phyloP scores from a whole-genome alignment of 306 rosid genomes.

The Spatholobus suberectus region DNA sequence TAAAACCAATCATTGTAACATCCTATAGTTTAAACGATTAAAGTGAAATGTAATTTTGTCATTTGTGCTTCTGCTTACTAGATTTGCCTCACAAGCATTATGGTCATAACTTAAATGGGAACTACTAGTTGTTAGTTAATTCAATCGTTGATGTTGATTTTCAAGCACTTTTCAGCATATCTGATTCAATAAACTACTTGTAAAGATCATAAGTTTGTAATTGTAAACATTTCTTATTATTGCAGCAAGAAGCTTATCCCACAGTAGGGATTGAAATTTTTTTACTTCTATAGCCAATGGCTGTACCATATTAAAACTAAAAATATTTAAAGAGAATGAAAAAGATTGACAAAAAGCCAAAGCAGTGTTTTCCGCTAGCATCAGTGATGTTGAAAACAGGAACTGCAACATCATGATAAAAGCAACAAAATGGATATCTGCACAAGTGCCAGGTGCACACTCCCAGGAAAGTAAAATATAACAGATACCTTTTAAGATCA shows the following conservation, averaged over 20 bases:
- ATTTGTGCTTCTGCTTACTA: conserved; percentile 21
- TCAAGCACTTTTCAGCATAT: conserved; percentile 17
- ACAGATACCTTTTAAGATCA: neutral
- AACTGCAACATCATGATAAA: neutral
- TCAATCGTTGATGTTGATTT: conserved; percentile 26
- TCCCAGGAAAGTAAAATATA: neutral
- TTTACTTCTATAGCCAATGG: neutral
- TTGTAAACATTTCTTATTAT: conserved; percentile 15
- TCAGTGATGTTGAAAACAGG: neutral
- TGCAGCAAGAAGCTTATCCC: conserved; percentile 20
- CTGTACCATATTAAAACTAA: neutral
- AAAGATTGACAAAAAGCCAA: neutral
- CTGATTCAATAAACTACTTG: neutral
- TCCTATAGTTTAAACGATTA: neutral
- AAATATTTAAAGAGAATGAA: neutral
- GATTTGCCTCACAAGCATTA: conserved; percentile 10
- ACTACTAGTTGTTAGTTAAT: conserved; percentile 1
- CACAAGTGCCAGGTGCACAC: neutral
- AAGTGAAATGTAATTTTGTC: conserved; percentile 12
- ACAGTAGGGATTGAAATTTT: neutral
- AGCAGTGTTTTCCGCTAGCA: conserved; percentile 13
- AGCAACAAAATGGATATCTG: conserved; percentile 15
- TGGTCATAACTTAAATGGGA: neutral
- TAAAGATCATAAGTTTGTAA: conserved; percentile 2
- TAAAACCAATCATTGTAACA: conserved; percentile 4